Evolutionary conservation across 331 rosid genomes (phyloP), one percentile per base, ranked within the genome.

Genomic region (Prunus yedoensis): DNA sequence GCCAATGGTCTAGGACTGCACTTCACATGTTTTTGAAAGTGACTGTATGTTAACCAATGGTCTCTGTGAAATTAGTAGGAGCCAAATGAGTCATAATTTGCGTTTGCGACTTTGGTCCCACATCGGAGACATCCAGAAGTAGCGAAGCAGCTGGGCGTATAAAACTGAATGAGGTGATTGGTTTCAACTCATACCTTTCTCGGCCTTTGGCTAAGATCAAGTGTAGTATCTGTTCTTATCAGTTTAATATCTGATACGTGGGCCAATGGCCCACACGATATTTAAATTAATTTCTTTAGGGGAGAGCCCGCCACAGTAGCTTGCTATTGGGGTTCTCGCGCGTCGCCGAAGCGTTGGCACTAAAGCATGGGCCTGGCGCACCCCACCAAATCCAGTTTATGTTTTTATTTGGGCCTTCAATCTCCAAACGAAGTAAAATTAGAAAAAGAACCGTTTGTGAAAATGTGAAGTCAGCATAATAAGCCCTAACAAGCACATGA

Each of bases 391-490:
- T 16, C 2, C 0, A 65, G 70, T 65, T 0, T 0, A 3, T 4
- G 18, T 41, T 6, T 38, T 38, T 38, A 6, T 38, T 7, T 38
- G 9, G 43, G 43, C 43, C 43, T 38, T 8, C 9, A 38, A 1
- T 38, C 2, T 1, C 8, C 9, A 1, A 38, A 6, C 2, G 1
- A 38, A 6, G 9, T 35, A 0, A 38, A 38, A 38, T 6, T 1
- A 6, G 43, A 38, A 38, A 0, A 6, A 1, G 43, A 7, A 59
- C 88, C 90, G 0, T 87, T 82, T 5, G 96, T 5, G 96, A 87
- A 70, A 91, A 93, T 1, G 81, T 75, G 27, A 25, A 88, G 84
- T 9, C 94, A 35, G 35, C 13, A 66, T 83, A 89, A 66, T 83
- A 89, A 78, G 77, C 78, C 3, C 59, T n/a, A 51, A 88, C 85